phyloP scores from a whole-genome alignment of 257 asterid genomes.

The Solanum raphanifolium region DNA sequence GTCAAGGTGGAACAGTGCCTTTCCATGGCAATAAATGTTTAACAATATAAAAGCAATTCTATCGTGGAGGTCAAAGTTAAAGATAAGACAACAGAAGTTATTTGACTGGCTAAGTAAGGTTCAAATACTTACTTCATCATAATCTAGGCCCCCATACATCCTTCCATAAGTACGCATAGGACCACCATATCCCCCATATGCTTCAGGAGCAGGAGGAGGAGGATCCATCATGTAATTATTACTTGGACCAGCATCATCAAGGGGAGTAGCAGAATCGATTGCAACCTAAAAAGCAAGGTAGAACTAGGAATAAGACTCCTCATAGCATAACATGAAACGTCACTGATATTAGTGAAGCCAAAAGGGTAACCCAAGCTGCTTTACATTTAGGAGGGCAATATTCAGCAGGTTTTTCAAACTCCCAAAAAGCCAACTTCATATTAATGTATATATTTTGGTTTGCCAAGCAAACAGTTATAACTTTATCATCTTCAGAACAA shows the following conservation, averaged over 20 bases:
- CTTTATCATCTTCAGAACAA: not conserved
- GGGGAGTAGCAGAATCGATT: conserved; percentile 95
- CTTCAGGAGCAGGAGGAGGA: conserved; percentile 58
- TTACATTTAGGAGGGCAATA: not conserved
- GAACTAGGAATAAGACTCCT: not conserved
- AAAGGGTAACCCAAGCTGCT: not conserved
- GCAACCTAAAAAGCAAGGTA: conserved; percentile 54
- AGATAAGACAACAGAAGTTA: not conserved
- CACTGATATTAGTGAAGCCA: not conserved
- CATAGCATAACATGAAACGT: not conserved
- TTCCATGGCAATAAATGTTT: not conserved
- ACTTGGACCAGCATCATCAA: conserved; percentile 92
- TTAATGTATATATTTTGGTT: not conserved
- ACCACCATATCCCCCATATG: conserved; percentile 69
- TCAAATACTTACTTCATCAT: conserved; percentile 75
- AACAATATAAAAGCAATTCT: not conserved
- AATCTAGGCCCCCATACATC: conserved; percentile 79
- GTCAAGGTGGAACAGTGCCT: not conserved
- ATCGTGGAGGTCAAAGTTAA: not conserved
- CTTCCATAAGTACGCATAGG: conserved; percentile 79
- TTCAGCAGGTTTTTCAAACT: not conserved
- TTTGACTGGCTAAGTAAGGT: not conserved
- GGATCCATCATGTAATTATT: conserved; percentile 45
- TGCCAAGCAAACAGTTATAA: not conserved
- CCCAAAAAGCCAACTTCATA: not conserved